Base-by-base conservation (phyloP, 164 flowering plant genomes). In the Liquidambar formosana region DNA sequence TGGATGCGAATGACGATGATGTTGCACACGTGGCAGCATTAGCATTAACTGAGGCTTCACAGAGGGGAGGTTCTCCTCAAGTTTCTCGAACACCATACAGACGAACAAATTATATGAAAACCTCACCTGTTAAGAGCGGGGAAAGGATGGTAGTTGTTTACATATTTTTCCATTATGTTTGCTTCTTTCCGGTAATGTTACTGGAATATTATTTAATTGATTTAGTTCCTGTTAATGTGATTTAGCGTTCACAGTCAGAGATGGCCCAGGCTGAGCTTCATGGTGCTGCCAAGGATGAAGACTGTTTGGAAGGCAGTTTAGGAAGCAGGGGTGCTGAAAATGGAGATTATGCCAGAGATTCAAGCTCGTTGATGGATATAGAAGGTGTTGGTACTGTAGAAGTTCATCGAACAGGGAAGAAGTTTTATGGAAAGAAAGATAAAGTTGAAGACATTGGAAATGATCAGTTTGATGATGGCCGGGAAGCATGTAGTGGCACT, bases 1-100 rank as follows among this genome's bases (percentile, higher is more conserved):
- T 67, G 51, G 83, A 81, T 81, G 76, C 79, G 56, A 73, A 74
- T 73, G 90, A 86, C 65, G 91, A 88, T 72, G 93, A 88, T 67
- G 92, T 83, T 61, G 93, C 83, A 38, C 93, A 85, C 68, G 84
- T 72, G 51, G 90, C 83, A 52, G 97, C 91, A 58, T 76, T 93
- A 68, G 89, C 86, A 49, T 77, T 95, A 78, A 84, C 97, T 1
- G 86, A 82, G 77, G 99, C 94, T 62, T 91, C 85, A 57, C 88
- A 84, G 22, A 85, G 88, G 74, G 94, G 84, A 66, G 89, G 86
- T 57, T 89, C 98, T 70, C 92, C 97, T 8, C 90, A 80, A 76
- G 77, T 75, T 75, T 86, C 94, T 74, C 85, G 70, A 8, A 77
- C 88, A 43, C 87, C 86, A 38, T 77, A 68, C 46, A 81, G 70